These are phyloP conservation scores for Hygrocybe punicea DNA, from an alignment of 768 basidiomycete species.

Conservation along the genomic window DNA sequence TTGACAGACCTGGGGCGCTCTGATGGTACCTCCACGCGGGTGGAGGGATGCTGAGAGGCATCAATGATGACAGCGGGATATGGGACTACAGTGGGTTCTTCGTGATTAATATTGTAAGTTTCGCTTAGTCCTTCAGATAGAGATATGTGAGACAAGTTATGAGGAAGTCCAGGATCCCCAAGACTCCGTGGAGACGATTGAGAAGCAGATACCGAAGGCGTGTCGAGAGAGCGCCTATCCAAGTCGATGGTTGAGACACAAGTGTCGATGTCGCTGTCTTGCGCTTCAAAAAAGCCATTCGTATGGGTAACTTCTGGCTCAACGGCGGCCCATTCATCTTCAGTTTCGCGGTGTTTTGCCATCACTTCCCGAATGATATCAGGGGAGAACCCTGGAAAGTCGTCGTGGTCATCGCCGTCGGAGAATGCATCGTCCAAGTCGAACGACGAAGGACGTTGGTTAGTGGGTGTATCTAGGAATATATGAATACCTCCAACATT, in stretches of 20 bases:
- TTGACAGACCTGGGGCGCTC: constrained; percentile 4
- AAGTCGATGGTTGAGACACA: constrained; percentile 62
- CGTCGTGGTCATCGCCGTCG: constrained; percentile 51
- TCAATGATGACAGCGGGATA: constrained; percentile 48
- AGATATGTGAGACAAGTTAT: constrained; percentile 9
- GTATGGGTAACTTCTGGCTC: constrained; percentile 27
- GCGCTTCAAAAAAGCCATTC: constrained; percentile 33
- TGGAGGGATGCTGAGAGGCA: constrained; percentile 34
- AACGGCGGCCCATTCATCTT: constrained; percentile 34
- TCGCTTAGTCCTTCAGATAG: constrained; percentile 12
- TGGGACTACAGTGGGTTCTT: constrained; percentile 12
- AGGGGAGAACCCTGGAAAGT: constrained; percentile 52
- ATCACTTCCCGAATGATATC: constrained; percentile 62
- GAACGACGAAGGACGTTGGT: constrained; percentile 31
- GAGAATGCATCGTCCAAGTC: constrained; percentile 69
- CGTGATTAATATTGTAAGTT: not conserved
- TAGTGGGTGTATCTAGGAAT: not conserved
- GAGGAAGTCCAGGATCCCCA: constrained; percentile 13
- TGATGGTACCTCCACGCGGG: constrained; percentile 23
- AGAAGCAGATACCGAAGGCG: constrained; percentile 2
- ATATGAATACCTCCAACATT: no score
- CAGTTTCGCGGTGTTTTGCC: constrained; percentile 41
- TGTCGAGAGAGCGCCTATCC: constrained; percentile 30
- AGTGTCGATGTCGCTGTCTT: constrained; percentile 33
- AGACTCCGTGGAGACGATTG: constrained; percentile 41